These are phyloP conservation scores for Sphagnum fallax DNA, from an alignment of 228 moss, liverwort and hornwort genomes.

Conservation along the genomic window DNA sequence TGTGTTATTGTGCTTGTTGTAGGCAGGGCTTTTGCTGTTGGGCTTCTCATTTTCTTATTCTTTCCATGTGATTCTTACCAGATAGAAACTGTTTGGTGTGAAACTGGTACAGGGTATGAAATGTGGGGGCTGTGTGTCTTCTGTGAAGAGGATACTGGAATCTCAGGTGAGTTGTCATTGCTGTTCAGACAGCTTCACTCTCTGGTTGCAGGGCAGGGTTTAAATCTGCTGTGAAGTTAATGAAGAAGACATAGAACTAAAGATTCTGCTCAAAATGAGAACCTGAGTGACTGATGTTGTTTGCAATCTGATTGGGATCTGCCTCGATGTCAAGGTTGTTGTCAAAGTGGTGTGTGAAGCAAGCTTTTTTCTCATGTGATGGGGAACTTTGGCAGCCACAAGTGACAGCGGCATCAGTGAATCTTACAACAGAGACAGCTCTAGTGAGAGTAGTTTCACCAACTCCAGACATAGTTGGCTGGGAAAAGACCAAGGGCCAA, in stretches of 20 bases:
- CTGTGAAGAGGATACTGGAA: conserved; percentile 94
- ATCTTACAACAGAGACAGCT: conserved; percentile 95
- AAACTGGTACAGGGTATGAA: conserved; percentile 70
- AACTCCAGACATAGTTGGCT: conserved; percentile 49
- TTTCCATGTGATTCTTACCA: background rate
- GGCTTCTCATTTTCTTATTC: background rate
- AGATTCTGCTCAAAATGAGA: too few species aligned
- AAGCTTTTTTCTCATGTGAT: background rate
- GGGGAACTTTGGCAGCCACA: conserved; percentile 48
- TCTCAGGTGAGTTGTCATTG: conserved; percentile 56
- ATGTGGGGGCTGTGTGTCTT: conserved; percentile 93
- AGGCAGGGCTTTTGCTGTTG: too few species aligned
- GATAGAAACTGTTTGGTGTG: conserved; percentile 8
- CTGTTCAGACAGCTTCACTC: too few species aligned
- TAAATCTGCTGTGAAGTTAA: too few species aligned
- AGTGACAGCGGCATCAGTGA: conserved; percentile 87
- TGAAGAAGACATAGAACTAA: too few species aligned
- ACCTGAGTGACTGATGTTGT: too few species aligned
- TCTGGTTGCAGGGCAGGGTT: too few species aligned
- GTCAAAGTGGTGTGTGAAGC: too few species aligned
- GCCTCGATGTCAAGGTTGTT: too few species aligned
- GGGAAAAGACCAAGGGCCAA: conserved; percentile 64
- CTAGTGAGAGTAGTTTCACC: conserved; percentile 70
- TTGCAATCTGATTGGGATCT: too few species aligned
- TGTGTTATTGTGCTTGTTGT: too few species aligned